Percentiles rank a stretch among this genome's conserved stretches.
Conservation (phyloP, 495 filamentous ascomycete genomes). For the Hyphodiscus hymeniophilus region DNA sequence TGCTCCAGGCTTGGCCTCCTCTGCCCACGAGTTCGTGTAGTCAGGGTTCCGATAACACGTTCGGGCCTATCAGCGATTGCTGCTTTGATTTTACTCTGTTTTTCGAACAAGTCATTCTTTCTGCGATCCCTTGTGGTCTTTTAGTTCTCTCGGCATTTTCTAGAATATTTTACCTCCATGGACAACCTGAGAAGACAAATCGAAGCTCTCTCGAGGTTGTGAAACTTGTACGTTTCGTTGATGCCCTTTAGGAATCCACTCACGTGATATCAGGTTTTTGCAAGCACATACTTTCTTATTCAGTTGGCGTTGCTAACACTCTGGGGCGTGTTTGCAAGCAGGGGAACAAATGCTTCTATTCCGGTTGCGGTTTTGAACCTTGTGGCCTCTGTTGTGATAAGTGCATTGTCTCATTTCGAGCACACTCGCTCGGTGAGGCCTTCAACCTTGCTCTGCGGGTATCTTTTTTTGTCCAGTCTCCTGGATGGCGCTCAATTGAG, state of each 20-base stretch:
- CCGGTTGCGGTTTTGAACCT: conserved; percentile 30
- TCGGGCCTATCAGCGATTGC: too few species aligned
- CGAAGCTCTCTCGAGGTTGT: neutral
- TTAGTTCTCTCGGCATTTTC: neutral
- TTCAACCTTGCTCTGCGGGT: conserved; percentile 38
- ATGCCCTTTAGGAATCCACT: neutral
- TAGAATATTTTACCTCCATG: neutral
- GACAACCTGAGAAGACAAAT: neutral
- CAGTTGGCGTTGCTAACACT: conserved; percentile 40
- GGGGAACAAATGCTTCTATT: conserved; percentile 19
- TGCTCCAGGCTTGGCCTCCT: too few species aligned
- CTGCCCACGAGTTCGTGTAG: too few species aligned
- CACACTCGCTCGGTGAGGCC: conserved; percentile 29
- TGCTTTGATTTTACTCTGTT: neutral
- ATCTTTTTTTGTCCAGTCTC: conserved; percentile 45
- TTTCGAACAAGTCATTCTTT: neutral
- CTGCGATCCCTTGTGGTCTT: neutral
- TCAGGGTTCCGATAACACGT: too few species aligned
- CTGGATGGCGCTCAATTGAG: conserved; percentile 42
- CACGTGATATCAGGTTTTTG: neutral
- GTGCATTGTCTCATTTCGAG: conserved; percentile 31
- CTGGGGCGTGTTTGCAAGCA: conserved; percentile 28
- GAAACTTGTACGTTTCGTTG: neutral
- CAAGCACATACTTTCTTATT: conserved; percentile 6
- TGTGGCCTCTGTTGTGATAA: conserved; percentile 25